Base-by-base conservation (phyloP, 176 grass and related monocot species). In the Avena atlantica region DNA sequence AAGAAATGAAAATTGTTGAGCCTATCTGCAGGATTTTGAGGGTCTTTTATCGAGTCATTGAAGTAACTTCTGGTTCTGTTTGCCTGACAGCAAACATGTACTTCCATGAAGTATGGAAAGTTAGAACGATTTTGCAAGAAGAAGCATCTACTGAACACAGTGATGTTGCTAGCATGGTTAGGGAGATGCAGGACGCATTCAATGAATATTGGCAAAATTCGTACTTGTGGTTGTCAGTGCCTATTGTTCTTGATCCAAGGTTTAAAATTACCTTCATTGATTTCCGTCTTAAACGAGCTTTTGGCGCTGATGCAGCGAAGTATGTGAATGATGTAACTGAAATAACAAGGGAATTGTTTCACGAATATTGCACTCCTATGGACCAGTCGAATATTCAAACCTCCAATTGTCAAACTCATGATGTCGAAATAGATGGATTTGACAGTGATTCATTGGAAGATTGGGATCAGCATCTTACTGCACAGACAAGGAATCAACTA, bases 31-130 rank as follows among this genome's bases (percentile, higher is more conserved):
- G 78, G 66, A 90, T 90, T 80, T 53, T 90, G 74, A 90, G 80
- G 89, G 34, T 76, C 56, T 87, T 87, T 73, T 87, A 90, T 79
- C 89, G 6, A 66, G 85, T 81, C 50, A 61, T 84, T 74, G 89
- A 90, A 87, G 80, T 87, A 73, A 58, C 79, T 47, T 90, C 85
- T 57, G 80, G 85, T 57, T 45, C 80, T 84, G 47, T 73, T 67
- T 90, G 80, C 17, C 9, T 27, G 6, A 84, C 85, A 78, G 73
- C 89, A 78, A 90, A 90, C 66, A 36, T 67, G 8, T 87, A 90
- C 80, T 90, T 90, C 74, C 78, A 87, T 90, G 89, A 90, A 87
- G 60, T 87, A 45, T 90, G 89, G 89, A 87, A 84, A 87, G 56
- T 90, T 78, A 74, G 89, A 49, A 79, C 80, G 9, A 49, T 50